phyloP scores from a whole-genome alignment of 75 land plant species.

The Cupressus sempervirens region DNA sequence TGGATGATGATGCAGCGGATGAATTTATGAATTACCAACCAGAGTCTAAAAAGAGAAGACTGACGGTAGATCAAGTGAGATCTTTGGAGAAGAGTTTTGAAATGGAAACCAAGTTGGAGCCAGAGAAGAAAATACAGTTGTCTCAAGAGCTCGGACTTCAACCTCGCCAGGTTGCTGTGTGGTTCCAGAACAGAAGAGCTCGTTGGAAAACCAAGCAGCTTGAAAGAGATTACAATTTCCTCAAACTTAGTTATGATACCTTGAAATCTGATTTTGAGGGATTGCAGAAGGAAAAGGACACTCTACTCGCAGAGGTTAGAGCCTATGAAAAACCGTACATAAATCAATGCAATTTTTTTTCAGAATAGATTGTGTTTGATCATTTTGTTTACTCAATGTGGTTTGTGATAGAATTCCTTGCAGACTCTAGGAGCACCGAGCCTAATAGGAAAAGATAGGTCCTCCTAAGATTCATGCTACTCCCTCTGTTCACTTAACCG shows the following conservation, averaged over 20 bases:
- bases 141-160: slow-evolving; percentile 20
- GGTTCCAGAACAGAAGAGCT: slow-evolving; percentile 20
- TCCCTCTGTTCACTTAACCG: too few relatives aligned
- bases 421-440: not conserved
- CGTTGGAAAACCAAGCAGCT: slow-evolving; percentile 23
- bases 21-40: slow-evolving; percentile 7
- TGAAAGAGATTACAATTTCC: slow-evolving; percentile 14
- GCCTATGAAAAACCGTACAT: not conserved
- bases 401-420: not conserved
- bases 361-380: not conserved
- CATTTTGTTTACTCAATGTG: not conserved
- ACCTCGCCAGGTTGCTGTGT: slow-evolving; percentile 20
- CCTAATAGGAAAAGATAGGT: too few relatives aligned
- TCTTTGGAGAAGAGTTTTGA: slow-evolving; percentile 20
- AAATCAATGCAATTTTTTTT: not conserved
- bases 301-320: slow-evolving; percentile 6
- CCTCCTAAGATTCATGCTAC: too few relatives aligned
- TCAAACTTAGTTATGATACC: slow-evolving; percentile 7
- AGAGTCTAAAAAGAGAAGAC: slow-evolving; percentile 14
- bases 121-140: slow-evolving; percentile 15
- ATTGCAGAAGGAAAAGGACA: slow-evolving; percentile 1
- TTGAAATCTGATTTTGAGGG: slow-evolving; percentile 10
- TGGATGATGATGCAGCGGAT: slow-evolving; percentile 4
- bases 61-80: slow-evolving; percentile 14
- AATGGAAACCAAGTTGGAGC: slow-evolving; percentile 18